A percentile compares a stretch with the other conserved stretches of the same genome.
Conservation (phyloP, 345 rosid species). For the Euphorbia lathyris region DNA sequence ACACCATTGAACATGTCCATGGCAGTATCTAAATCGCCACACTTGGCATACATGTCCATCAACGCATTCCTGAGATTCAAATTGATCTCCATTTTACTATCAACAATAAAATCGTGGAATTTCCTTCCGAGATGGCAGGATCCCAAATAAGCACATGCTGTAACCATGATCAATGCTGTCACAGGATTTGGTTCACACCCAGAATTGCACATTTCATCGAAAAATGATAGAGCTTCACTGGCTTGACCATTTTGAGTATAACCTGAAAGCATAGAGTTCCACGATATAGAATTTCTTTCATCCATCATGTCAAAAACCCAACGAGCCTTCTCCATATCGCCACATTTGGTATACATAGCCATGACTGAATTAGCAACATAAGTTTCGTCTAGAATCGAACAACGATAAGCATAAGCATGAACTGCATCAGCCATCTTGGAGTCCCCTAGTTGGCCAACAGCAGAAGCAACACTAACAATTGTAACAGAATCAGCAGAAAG, state of each 20-base stretch:
- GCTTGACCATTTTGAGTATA: conserved; percentile 53
- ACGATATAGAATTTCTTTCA: conserved; percentile 42
- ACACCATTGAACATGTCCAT: conserved; percentile 36
- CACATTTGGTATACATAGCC: conserved; percentile 51
- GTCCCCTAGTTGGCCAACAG: conserved; percentile 49
- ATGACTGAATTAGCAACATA: conserved; percentile 45
- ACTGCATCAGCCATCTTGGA: conserved; percentile 23
- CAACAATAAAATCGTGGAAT: conserved; percentile 32
- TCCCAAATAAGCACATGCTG: conserved; percentile 54
- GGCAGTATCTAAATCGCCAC: conserved; percentile 51
- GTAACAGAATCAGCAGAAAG: conserved; percentile 39
- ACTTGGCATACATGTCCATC: conserved; percentile 57
- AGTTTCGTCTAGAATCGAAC: conserved; percentile 21
- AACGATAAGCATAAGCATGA: conserved; percentile 35
- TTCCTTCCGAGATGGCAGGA: conserved; percentile 39
- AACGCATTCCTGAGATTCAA: conserved; percentile 40
- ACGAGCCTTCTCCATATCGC: conserved; percentile 35
- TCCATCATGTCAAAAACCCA: conserved; percentile 44
- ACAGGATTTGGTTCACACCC: conserved; percentile 36
- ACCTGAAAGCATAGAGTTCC: conserved; percentile 61
- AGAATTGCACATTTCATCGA: conserved; percentile 40
- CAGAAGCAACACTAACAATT: conserved; percentile 46
- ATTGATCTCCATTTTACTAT: conserved; percentile 31
- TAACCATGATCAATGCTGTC: conserved; percentile 48
- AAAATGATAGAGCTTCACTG: conserved; percentile 45